phyloP scores from a whole-genome alignment of 2,329 filamentous ascomycete species.

The Phoma sp. region DNA sequence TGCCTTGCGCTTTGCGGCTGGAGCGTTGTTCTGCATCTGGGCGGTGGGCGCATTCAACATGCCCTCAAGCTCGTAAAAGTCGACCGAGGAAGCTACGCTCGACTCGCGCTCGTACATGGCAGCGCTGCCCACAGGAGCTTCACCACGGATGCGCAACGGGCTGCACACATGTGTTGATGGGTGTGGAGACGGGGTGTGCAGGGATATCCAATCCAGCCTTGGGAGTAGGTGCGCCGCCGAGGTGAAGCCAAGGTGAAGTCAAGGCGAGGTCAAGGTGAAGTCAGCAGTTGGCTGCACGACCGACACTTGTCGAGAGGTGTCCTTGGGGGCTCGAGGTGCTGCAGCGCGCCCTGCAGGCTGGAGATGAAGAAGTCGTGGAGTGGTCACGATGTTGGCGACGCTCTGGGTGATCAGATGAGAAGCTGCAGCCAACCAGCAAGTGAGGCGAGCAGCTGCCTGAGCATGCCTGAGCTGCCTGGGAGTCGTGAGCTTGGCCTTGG shows the following conservation, averaged over 20 bases:
- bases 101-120: conserved; percentile 45
- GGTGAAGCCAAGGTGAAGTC: neutral
- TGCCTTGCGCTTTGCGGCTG: conserved; percentile 46
- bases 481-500: neutral
- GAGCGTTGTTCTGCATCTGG: conserved; percentile 19
- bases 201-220: neutral
- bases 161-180: conserved; percentile 37
- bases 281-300: neutral
- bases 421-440: conserved; percentile 14
- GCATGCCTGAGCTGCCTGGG: neutral
- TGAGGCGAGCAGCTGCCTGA: conserved; percentile 25
- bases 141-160: conserved; percentile 32
- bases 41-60: conserved; percentile 24
- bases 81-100: conserved; percentile 44
- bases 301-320: neutral
- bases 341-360: neutral
- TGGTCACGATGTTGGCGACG: neutral
- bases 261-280: no score
- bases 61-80: conserved; percentile 44
- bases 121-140: conserved; percentile 42
- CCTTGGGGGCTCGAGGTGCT: neutral
- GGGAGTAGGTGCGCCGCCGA: neutral
- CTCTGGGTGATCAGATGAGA: neutral
- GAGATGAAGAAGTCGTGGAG: neutral
- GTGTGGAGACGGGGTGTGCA: neutral